Evolutionary conservation across 139 green algal genomes (phyloP), one percentile per base, ranked within the genome.

Genomic region (Volvox reticuliferus): DNA sequence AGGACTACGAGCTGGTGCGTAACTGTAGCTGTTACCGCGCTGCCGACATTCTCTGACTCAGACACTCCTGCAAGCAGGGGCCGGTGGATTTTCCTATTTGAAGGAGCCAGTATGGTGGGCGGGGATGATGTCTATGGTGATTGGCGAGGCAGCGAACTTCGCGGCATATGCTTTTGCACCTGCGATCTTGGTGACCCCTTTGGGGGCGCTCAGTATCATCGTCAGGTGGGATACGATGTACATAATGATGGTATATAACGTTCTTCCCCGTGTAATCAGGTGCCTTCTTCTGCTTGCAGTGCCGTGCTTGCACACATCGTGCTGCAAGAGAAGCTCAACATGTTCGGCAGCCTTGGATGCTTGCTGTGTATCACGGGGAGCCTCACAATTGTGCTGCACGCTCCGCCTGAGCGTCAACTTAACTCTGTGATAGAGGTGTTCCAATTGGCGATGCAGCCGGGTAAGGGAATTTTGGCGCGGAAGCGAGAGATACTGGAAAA

Each of bases 121-220:
- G 44, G 98, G 98, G 20, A 94, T 99, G 94, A 37, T 98, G 37
- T 62, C 94, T 18, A 99, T 99, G 98, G 93, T 98, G 3, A 84
- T 99, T 17, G 98, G 98, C 0, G 98, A 99, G 91, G 93, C 96
- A 28, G 97, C 97, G 24, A 99, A 99, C 91, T 99, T 99, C 94
- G 98, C 98, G 55, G 98, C 98, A 1, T 99, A 99, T 84, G 98
- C 98, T 1, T 99, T 99, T 95, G 98, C 98, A 3, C 98, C 98
- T 18, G 98, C 98, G 17, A 97, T 99, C 61, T 89, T 99, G 12
- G 98, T 99, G 3, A 99, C 98, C 0, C 98, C 98, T 0, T 89
- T 99, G 9, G 97, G 98, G 2, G 97, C 97, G 0, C 94, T 99
- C 2, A 97, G 94, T 87, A 99, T 99, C 76, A 98, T 99, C 67